Evolutionary conservation across 2,329 filamentous ascomycete species (phyloP), one percentile per base, ranked within the genome.

Genomic region (Calonectria henricotiae): DNA sequence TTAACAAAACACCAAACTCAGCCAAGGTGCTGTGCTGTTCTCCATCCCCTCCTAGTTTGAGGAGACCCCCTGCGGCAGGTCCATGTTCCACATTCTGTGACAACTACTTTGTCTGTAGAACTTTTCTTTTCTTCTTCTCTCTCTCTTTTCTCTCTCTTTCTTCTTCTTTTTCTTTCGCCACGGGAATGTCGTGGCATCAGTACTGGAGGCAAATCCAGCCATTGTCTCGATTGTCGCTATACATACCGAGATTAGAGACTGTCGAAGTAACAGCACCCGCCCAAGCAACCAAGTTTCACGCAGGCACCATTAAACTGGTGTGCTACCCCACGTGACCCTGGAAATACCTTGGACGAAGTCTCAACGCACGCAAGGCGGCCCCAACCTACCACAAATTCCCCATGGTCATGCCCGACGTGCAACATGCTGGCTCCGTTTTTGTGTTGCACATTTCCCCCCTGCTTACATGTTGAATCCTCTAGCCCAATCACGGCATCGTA

Each of bases 221-320:
- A 46, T 11, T n/a, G 35, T 13, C 32, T 58, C 13, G 51, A 9
- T 4, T 12, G 35, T 20, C 4, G 51, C 39, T 39, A n/a, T 37
- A 27, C 51, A 58, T 39, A 55, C 2, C 15, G 51, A 58, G 20
- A 58, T 58, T 58, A 39, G 51, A 32, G 35, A 58, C 51, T 32
- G 39, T 58, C 35, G 37, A 58, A n/a, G 51, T 37, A 58, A 58
- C 51, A 4, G 20, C 51, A 39, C 13, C 32, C 35, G 51, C 23
- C 51, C 35, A n/a, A 39, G 51, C 51, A 58, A 58, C 35, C 32
- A 32, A 58, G 51, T 58, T 58, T 30, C 51, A 58, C 37, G 51
- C 51, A 55, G 47, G 15, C 15, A 6, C 49, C 17, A 32, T 54
- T 27, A 35, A 55, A 55, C 9, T 27, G 27, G 17, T 39, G 32